Base-by-base conservation (phyloP, 2,329 filamentous ascomycete species). In the Colletotrichum destructivum region DNA sequence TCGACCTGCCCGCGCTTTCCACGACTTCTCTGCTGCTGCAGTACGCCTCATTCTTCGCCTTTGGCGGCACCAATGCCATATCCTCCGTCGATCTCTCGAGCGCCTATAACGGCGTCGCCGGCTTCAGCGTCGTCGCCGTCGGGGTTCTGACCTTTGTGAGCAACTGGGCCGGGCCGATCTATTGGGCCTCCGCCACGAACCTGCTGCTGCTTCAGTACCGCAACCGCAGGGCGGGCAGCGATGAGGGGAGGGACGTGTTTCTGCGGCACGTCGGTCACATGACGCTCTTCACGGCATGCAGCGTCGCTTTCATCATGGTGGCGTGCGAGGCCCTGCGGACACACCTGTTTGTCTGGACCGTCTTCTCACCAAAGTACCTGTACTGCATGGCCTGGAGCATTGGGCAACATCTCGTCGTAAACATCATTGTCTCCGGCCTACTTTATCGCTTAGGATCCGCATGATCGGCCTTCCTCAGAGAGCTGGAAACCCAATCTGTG, bases 321-420 rank as follows among this genome's bases (percentile, higher is more conserved):
- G 95, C 96, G 18, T 99, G 96, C 81, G 95, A 93, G 59, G 86
- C 89, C 9, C 81, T 99, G 78, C 87, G 96, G 75, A 94, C 94
- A 40, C 96, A 99, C 85, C 82, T 99, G 69, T 99, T 99, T 80
- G 95, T 99, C 73, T 99, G 96, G 96, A 98, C 96, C 0, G 96
- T 99, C 13, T 99, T 99, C 81, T 97, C 94, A 74, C 96, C 96
- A 0, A 99, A 98, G 82, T 98, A 95, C 81, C 83, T 99, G 75
- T 99, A 97, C 80, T 93, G 91, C 74, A 92, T 96, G 86, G 94
- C 93, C 16, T 99, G 96, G 97, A 91, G 89, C 73, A 78, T 96
- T 56, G 93, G 90, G 9, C 94, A 95, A 84, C 96, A 99, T 88
- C 79, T 95, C 72, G 79, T 88, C 47, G 85, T 96, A 54, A 95